phyloP scores from a whole-genome alignment of 2,329 filamentous ascomycete species.

The Epicoccum nigrum region DNA sequence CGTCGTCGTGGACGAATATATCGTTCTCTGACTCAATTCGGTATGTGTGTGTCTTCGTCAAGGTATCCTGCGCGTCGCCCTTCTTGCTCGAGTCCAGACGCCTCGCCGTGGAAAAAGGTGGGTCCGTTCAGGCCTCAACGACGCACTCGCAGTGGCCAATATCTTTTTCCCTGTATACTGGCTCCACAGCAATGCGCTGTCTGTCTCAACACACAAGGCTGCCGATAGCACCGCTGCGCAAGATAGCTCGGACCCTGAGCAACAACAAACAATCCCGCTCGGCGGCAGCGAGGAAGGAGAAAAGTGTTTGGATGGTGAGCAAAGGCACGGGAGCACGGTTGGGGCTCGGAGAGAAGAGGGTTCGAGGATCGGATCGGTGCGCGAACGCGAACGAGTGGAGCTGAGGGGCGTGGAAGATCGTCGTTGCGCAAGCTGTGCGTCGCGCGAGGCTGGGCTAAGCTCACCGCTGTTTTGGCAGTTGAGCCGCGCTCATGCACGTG shows the following conservation, averaged over 20 bases:
- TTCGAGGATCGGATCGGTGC: conserved; percentile 19
- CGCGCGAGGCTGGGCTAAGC: conserved; percentile 23
- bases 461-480: conserved; percentile 22
- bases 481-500: conserved; percentile 17
- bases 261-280: too few relatives aligned
- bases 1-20: too few relatives aligned
- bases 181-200: background rate
- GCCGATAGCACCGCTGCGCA: background rate
- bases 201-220: background rate
- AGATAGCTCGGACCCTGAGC: background rate
- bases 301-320: background rate
- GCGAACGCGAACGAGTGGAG: conserved; percentile 42
- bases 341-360: conserved; percentile 11
- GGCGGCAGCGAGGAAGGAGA: too few relatives aligned
- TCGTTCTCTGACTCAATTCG: background rate
- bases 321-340: conserved; percentile 24
- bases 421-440: conserved; percentile 8
- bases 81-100: background rate
- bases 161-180: background rate
- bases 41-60: background rate
- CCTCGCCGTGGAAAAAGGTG: background rate
- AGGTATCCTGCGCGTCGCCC: background rate
- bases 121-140: background rate
- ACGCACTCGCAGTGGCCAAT: background rate
- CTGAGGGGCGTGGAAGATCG: conserved; percentile 12